phyloP scores from a whole-genome alignment of 2,329 filamentous ascomycete genomes.

The Grosmannia huntii region DNA sequence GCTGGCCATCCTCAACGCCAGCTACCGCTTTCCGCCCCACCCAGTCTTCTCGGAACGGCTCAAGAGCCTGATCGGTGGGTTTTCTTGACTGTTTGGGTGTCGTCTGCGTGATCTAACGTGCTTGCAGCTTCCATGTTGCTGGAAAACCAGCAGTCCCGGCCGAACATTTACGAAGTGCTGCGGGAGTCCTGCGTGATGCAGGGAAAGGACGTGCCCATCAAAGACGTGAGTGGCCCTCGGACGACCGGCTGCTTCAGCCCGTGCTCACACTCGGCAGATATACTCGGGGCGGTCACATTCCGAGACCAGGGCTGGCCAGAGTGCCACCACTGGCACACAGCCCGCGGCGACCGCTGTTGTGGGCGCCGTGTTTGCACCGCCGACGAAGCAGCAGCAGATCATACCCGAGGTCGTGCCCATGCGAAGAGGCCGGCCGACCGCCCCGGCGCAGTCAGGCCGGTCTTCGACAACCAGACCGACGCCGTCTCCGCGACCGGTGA shows the following conservation, averaged over 20 bases:
- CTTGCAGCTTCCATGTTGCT: conserved; percentile 70
- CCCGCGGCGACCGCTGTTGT: conserved; percentile 47
- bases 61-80: conserved; percentile 76
- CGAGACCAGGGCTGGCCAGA: conserved; percentile 40
- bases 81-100: background rate
- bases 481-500: conserved; percentile 57
- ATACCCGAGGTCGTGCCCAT: conserved; percentile 90
- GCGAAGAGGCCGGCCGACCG: conserved; percentile 66
- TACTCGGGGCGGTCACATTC: conserved; percentile 53
- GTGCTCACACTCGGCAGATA: conserved; percentile 38
- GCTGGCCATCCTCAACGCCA: conserved; percentile 92
- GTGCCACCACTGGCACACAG: conserved; percentile 37
- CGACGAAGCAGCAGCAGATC: conserved; percentile 52
- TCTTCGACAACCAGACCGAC: conserved; percentile 27
- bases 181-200: conserved; percentile 82
- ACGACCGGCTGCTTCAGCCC: background rate
- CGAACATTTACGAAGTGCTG: conserved; percentile 90
- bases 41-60: conserved; percentile 81
- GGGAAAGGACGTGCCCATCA: conserved; percentile 71
- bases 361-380: conserved; percentile 71
- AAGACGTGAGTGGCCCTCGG: conserved; percentile 52
- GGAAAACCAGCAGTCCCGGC: conserved; percentile 64
- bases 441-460: conserved; percentile 21
- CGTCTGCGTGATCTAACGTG: conserved; percentile 1
- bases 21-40: conserved; percentile 80